A percentile compares a stretch with the other conserved stretches of the same genome.
phyloP scores from a whole-genome alignment of 192 early-diverging fungal genomes.

The Mortierella hygrophila region DNA sequence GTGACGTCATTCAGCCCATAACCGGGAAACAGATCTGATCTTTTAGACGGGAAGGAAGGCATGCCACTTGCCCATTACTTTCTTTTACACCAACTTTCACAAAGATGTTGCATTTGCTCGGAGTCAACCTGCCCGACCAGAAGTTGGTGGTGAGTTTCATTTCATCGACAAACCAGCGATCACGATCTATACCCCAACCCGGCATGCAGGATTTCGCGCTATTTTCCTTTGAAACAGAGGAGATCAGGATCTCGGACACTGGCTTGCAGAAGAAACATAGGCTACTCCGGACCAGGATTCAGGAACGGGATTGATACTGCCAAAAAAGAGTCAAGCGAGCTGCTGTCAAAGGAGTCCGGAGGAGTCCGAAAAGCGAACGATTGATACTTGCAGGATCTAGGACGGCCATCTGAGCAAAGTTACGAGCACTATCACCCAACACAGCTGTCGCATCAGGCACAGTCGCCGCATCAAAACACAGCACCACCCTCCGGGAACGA shows the following conservation, averaged over 20 bases:
- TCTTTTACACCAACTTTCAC: background rate
- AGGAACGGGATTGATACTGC: background rate
- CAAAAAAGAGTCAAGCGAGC: background rate
- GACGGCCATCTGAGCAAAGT: background rate
- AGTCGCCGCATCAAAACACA: too few species aligned
- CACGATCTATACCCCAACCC: background rate
- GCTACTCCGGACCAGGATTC: background rate
- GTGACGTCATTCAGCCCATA: background rate
- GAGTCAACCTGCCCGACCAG: slow-evolving; percentile 94
- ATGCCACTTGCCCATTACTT: background rate
- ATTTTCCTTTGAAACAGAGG: background rate
- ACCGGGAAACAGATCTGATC: background rate
- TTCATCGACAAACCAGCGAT: background rate
- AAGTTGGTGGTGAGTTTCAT: slow-evolving; percentile 75
- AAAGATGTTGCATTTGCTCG: slow-evolving; percentile 90
- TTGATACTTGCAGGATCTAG: background rate
- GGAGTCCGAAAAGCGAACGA: background rate
- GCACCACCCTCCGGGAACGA: background rate
- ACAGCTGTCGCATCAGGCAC: too few species aligned
- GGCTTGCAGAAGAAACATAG: background rate
- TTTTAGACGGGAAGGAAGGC: background rate
- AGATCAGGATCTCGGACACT: background rate
- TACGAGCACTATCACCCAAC: background rate
- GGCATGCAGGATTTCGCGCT: background rate
- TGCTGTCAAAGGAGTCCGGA: background rate